Evolutionary conservation across 495 filamentous ascomycete genomes (phyloP).

Genomic region (Geopyxis carbonaria): DNA sequence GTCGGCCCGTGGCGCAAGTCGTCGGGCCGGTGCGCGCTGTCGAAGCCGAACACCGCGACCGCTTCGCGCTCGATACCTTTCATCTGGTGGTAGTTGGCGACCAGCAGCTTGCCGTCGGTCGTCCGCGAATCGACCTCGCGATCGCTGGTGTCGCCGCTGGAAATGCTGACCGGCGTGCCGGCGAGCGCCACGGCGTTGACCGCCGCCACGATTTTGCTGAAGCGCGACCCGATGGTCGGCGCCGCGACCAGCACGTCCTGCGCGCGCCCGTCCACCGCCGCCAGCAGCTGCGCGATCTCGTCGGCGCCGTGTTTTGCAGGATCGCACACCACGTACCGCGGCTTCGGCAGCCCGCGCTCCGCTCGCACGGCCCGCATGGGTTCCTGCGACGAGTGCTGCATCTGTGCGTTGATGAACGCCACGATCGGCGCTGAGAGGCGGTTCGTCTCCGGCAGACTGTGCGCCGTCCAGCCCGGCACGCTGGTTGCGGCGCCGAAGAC

Average conservation of each 20-base stretch:
- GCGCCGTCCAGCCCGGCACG: not conserved
- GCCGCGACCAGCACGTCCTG: not conserved
- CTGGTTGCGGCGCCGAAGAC: constrained; percentile 4
- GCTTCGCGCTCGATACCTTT: constrained; percentile 13
- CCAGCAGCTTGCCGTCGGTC: constrained; percentile 3
- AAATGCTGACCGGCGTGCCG: not conserved
- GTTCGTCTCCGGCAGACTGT: not conserved
- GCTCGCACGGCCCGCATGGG: not conserved
- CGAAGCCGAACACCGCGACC: constrained; percentile 5
- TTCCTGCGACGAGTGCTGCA: not conserved
- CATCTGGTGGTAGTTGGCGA: constrained; percentile 8
- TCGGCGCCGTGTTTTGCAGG: not conserved
- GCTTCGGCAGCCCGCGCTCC: not conserved
- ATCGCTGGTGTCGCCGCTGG: not conserved
- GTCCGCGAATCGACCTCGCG: not conserved
- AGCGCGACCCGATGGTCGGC: not conserved
- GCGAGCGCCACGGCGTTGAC: too few species aligned
- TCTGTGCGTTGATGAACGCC: constrained; percentile 6
- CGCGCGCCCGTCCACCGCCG: too few species aligned
- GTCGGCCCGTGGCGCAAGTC: not conserved
- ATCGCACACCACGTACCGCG: constrained; percentile 4
- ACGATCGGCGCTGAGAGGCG: constrained; percentile 1
- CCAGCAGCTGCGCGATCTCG: not conserved
- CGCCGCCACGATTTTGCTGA: too few species aligned
- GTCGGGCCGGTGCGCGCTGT: constrained; percentile 2